Conservation (phyloP, 345 rosid genomes). For the Acer campestre region DNA sequence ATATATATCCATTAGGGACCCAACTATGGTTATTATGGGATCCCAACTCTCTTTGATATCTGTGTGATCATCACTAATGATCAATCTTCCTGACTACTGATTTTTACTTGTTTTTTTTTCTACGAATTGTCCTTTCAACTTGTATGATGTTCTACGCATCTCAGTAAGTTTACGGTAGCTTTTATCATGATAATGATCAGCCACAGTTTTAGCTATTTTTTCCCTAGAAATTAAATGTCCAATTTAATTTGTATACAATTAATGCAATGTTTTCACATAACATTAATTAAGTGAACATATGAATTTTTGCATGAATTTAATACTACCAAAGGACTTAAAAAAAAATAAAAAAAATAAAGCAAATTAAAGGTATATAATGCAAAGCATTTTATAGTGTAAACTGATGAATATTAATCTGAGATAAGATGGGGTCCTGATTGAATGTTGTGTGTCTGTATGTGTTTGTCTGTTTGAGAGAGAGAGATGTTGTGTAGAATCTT, state of each 20-base stretch:
- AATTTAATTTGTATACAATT: not conserved
- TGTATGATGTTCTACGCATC: not conserved
- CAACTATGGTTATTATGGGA: slow-evolving; percentile 12
- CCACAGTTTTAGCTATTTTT: not conserved
- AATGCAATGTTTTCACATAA: too few relatives aligned
- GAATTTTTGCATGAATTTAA: not conserved
- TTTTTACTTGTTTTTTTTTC: not conserved
- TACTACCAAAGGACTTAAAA: not conserved
- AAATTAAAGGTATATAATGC: not conserved
- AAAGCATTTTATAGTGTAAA: not conserved
- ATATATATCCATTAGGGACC: slow-evolving; percentile 19
- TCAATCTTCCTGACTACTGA: not conserved
- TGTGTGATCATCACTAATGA: not conserved
- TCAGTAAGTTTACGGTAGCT: not conserved
- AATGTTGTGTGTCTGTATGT: not conserved
- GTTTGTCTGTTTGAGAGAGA: not conserved
- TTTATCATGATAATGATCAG: too few relatives aligned
- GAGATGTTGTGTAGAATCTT: slow-evolving; percentile 27
- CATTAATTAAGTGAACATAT: too few relatives aligned
- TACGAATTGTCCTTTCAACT: not conserved
- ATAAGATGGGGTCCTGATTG: not conserved
- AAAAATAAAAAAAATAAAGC: too few relatives aligned
- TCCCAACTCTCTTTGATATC: slow-evolving; percentile 8
- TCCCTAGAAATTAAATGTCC: too few relatives aligned
- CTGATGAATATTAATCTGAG: not conserved